Evolutionary conservation across 2,329 filamentous ascomycete genomes (phyloP).

Genomic region (Periglandula ipomoeae): DNA sequence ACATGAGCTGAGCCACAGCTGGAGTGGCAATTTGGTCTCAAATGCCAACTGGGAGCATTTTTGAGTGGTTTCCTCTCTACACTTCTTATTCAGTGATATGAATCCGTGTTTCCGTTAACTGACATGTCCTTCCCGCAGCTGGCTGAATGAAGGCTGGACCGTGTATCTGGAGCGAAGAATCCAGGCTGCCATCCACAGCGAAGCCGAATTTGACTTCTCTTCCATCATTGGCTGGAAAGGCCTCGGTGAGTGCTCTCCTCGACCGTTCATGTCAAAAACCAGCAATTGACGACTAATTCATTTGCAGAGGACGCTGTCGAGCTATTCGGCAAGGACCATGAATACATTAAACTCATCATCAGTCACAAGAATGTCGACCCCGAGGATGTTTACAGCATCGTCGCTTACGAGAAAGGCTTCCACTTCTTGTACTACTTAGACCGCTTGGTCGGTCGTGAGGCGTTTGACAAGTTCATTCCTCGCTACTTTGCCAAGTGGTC

Average conservation of each 20-base stretch:
- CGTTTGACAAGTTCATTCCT: slow-evolving; percentile 92
- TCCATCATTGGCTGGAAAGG: slow-evolving; percentile 95
- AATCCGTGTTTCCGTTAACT: background rate
- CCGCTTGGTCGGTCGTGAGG: slow-evolving; percentile 70
- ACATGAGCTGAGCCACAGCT: slow-evolving; percentile 68
- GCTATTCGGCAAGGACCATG: slow-evolving; percentile 71
- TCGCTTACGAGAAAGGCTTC: slow-evolving; percentile 96
- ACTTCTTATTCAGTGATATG: background rate
- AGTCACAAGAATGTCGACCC: slow-evolving; percentile 86
- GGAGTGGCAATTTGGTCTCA: slow-evolving; percentile 81
- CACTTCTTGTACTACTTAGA: slow-evolving; percentile 90
- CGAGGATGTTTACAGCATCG: slow-evolving; percentile 85
- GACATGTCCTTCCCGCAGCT: slow-evolving; percentile 29
- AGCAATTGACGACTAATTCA: background rate
- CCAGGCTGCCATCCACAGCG: slow-evolving; percentile 66
- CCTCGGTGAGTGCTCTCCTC: slow-evolving; percentile 42
- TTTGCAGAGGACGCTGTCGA: slow-evolving; percentile 62
- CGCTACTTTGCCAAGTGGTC: slow-evolving; percentile 86
- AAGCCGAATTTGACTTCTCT: slow-evolving; percentile 82
- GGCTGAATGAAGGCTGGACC: slow-evolving; percentile 80
- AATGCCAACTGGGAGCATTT: slow-evolving; percentile 77
- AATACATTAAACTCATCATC: slow-evolving; percentile 86
- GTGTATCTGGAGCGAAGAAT: slow-evolving; percentile 88
- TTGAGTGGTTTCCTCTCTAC: slow-evolving; percentile 29
- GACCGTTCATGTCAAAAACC: too few species aligned